Evolutionary conservation across 345 rosid genomes (phyloP).

Genomic region (Bruguiera parviflora): DNA sequence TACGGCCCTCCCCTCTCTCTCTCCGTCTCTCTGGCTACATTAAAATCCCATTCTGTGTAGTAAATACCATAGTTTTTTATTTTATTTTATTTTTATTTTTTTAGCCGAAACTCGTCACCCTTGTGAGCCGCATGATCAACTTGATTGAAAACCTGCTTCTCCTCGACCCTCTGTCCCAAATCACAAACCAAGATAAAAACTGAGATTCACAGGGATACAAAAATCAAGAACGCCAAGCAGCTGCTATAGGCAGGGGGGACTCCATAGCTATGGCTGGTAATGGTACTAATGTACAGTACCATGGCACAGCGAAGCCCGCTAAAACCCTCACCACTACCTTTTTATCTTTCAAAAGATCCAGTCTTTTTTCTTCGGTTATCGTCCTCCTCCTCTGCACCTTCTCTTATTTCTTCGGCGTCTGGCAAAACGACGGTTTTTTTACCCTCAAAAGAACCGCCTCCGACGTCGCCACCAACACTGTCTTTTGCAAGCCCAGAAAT

Average conservation of each 20-base stretch:
- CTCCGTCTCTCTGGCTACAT: no score
- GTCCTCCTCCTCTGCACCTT: conserved; percentile 37
- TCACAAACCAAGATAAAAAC: conserved; percentile 4
- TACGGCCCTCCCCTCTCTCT: no score
- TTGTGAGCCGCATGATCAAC: conserved; percentile 7
- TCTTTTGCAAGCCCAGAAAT: conserved; percentile 11
- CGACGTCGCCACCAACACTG: conserved; percentile 3
- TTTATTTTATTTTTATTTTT: no score
- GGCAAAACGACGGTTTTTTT: conserved; percentile 18
- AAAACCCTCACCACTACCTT: conserved; percentile 8
- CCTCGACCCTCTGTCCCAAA: conserved; percentile 1
- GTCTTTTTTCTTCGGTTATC: conserved; percentile 17
- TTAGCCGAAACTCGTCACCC: no score
- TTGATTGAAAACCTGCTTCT: conserved; percentile 4
- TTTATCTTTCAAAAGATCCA: conserved; percentile 17
- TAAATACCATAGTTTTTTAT: no score
- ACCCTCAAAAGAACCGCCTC: conserved; percentile 2
- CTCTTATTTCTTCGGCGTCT: conserved; percentile 43
- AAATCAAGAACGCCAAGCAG: no score
- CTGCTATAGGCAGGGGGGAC: no score
- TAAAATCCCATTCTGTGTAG: no score
- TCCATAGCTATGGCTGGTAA: conserved; percentile 24
- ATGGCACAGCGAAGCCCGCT: conserved; percentile 24
- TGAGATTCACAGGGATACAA: background rate
- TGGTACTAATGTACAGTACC: background rate